phyloP scores from a whole-genome alignment of 768 basidiomycete species.

The Rickenella mellea region DNA sequence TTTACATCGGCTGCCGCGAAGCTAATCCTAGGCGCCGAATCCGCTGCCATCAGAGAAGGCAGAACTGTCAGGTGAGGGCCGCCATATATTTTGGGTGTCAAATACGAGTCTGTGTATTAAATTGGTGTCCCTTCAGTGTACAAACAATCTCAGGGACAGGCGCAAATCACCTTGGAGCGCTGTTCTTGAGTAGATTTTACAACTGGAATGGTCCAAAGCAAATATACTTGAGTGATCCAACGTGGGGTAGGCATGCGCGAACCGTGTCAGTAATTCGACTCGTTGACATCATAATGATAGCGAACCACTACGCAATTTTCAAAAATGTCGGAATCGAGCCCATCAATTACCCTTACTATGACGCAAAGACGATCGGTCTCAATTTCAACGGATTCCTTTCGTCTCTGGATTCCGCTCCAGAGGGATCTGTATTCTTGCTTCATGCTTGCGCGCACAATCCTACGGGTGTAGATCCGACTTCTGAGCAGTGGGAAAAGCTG shows the following conservation, averaged over 20 bases:
- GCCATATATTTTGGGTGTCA: not conserved
- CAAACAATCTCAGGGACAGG: slow-evolving; percentile 97
- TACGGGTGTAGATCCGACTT: slow-evolving; percentile 89
- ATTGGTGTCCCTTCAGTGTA: slow-evolving; percentile 32
- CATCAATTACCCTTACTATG: slow-evolving; percentile 87
- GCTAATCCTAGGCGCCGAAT: slow-evolving; percentile 69
- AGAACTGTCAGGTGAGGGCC: slow-evolving; percentile 46
- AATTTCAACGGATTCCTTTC: slow-evolving; percentile 64
- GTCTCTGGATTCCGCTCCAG: slow-evolving; percentile 52
- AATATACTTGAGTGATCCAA: slow-evolving; percentile 84
- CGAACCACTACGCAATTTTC: slow-evolving; percentile 86
- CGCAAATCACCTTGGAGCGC: slow-evolving; percentile 85
- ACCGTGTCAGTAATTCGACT: not conserved
- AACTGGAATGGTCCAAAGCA: slow-evolving; percentile 53
- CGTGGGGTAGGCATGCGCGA: slow-evolving; percentile 64
- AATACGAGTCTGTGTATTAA: too few relatives aligned
- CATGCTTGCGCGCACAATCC: slow-evolving; percentile 97
- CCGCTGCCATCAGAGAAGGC: slow-evolving; percentile 58
- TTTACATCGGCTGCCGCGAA: slow-evolving; percentile 77
- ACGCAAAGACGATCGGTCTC: slow-evolving; percentile 80
- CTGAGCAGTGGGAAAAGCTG: slow-evolving; percentile 76
- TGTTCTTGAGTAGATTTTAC: slow-evolving; percentile 83
- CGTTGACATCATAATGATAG: slow-evolving; percentile 24
- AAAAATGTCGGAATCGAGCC: slow-evolving; percentile 85
- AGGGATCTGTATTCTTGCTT: slow-evolving; percentile 77